Percentiles rank a stretch among this genome's conserved stretches.
Evolutionary conservation across 2,329 filamentous ascomycete species (phyloP).

Genomic region (Penicillium janthinellum): DNA sequence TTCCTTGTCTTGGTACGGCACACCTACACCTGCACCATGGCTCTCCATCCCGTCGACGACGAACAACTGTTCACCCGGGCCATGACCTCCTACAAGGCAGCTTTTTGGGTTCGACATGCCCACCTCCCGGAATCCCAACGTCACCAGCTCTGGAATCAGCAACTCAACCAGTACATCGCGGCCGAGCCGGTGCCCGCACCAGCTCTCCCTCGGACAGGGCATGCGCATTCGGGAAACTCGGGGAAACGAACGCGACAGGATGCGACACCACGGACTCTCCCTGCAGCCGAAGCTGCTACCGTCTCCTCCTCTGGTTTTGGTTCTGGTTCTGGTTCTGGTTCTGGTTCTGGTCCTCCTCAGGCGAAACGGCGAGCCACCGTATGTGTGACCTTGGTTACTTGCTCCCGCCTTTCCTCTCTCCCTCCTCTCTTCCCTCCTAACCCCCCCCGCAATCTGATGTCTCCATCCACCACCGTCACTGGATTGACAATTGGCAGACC

Average conservation of each 20-base stretch:
- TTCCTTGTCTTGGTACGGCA: not conserved
- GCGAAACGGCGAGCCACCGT: conserved; percentile 51
- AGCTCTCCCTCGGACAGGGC: conserved; percentile 2
- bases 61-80: conserved; percentile 44
- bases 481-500: conserved; percentile 48
- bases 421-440: conserved; percentile 24
- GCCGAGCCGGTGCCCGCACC: conserved; percentile 17
- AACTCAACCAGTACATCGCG: conserved; percentile 42
- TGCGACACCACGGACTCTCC: conserved; percentile 40
- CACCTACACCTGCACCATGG: conserved; percentile 29
- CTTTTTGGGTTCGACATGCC: conserved; percentile 45
- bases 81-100: conserved; percentile 45
- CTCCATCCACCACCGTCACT: conserved; percentile 20
- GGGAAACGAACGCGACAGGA: conserved; percentile 48
- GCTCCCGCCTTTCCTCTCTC: conserved; percentile 32
- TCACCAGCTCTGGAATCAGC: conserved; percentile 44
- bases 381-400: conserved; percentile 46
- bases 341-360: conserved; percentile 41
- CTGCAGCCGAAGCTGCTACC: conserved; percentile 10
- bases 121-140: conserved; percentile 46
- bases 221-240: conserved; percentile 30
- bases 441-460: conserved; percentile 28
- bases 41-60: conserved; percentile 36
- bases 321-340: conserved; percentile 34
- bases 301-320: not conserved